Conservation (phyloP, 257 asterid species). For the Solanum chmielewskii region DNA sequence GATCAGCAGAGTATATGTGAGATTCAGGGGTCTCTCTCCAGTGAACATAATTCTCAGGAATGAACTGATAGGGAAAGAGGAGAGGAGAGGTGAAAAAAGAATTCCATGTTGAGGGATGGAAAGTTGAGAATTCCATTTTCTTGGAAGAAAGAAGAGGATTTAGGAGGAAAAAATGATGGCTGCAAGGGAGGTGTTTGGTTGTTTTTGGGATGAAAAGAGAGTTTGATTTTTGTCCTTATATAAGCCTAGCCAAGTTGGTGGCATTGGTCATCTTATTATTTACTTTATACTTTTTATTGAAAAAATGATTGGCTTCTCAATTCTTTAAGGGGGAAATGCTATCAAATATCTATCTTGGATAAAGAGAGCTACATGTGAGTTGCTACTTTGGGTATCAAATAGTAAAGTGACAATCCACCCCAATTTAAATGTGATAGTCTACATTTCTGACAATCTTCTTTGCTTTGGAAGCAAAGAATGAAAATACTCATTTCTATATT, state of each 20-base stretch:
- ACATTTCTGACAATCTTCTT: not conserved
- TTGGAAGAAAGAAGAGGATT: not conserved
- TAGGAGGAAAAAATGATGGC: not conserved
- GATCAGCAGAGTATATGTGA: conserved; percentile 58
- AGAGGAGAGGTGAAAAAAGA: conserved; percentile 24
- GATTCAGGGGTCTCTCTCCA: conserved; percentile 64
- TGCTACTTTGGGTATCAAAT: not conserved
- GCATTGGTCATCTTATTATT: not conserved
- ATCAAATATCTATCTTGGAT: not conserved
- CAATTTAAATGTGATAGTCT: not conserved
- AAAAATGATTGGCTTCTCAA: conserved; percentile 1
- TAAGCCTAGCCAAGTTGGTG: not conserved
- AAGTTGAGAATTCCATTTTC: conserved; percentile 27
- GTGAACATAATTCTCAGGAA: conserved; percentile 52
- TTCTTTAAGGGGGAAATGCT: not conserved
- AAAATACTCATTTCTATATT: not conserved
- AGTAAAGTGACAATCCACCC: not conserved
- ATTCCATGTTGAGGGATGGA: conserved; percentile 11
- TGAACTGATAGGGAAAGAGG: conserved; percentile 19
- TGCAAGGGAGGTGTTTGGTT: not conserved
- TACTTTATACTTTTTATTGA: not conserved
- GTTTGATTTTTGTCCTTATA: not conserved
- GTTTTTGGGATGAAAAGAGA: not conserved
- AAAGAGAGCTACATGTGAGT: not conserved
- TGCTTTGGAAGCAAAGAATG: not conserved